phyloP scores from a whole-genome alignment of 176 grass and related monocot genomes.

The Melocanna baccifera region DNA sequence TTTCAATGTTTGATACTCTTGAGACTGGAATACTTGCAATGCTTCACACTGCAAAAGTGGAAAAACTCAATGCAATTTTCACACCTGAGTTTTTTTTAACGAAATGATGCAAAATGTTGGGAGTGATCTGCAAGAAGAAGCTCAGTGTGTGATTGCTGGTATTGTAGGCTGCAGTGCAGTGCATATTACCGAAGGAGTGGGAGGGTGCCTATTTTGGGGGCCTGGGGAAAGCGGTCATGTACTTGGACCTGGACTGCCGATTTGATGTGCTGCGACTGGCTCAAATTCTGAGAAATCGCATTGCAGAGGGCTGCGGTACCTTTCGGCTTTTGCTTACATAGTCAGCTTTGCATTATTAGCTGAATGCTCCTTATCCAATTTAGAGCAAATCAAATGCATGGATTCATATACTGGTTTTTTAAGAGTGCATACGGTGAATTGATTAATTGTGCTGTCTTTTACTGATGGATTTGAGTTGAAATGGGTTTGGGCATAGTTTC shows the following conservation, averaged over 20 bases:
- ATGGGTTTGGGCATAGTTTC: not conserved
- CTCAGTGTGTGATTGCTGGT: not conserved
- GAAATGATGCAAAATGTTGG: not conserved
- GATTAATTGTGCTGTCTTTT: not conserved
- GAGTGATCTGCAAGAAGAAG: not conserved
- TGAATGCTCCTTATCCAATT: not conserved
- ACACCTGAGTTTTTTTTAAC: not conserved
- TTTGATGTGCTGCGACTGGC: constrained; percentile 80
- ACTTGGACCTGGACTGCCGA: constrained; percentile 78
- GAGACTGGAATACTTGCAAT: not conserved
- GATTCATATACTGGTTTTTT: not conserved
- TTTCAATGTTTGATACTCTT: not conserved
- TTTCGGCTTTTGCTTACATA: not conserved
- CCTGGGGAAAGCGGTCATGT: constrained; percentile 61
- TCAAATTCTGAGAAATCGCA: constrained; percentile 60
- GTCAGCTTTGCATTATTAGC: not conserved
- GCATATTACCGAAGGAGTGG: constrained; percentile 79
- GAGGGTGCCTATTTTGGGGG: constrained; percentile 71
- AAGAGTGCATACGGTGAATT: not conserved
- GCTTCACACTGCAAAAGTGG: not conserved
- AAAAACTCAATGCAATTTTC: not conserved
- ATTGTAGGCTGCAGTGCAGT: constrained; percentile 69
- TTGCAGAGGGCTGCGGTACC: constrained; percentile 38
- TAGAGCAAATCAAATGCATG: not conserved
- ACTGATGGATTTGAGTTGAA: not conserved